A percentile compares a stretch with the other conserved stretches of the same genome.
Conservation (phyloP, 345 rosid species). For the Brassica juncea region DNA sequence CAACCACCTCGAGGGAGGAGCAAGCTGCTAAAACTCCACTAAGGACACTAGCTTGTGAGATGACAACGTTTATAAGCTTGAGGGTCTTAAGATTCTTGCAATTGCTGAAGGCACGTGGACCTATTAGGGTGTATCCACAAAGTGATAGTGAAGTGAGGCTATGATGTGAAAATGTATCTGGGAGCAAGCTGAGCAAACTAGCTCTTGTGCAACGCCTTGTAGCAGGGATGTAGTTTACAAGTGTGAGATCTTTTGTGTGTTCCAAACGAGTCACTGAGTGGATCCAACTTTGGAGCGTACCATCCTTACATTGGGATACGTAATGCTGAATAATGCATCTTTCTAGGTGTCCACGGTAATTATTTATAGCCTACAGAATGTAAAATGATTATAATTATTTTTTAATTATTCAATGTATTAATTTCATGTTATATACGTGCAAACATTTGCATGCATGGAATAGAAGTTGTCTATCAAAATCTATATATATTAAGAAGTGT, state of each 20-base stretch:
- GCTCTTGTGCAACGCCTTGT: not conserved
- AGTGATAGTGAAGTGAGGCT: constrained; percentile 28
- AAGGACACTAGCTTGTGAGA: not conserved
- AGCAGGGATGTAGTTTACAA: not conserved
- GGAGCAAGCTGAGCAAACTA: not conserved
- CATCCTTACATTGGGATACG: not conserved
- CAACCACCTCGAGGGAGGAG: constrained; percentile 25
- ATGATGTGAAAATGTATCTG: not conserved
- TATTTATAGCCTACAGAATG: not conserved
- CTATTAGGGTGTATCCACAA: not conserved
- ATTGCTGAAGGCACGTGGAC: not conserved
- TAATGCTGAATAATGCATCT: not conserved
- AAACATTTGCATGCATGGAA: not conserved
- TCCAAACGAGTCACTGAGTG: not conserved
- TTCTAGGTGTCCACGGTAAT: not conserved
- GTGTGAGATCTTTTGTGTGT: constrained; percentile 1
- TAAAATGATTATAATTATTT: not conserved
- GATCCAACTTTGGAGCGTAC: constrained; percentile 15
- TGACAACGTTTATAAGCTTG: not conserved
- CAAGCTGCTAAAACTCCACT: not conserved
- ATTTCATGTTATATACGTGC: not conserved
- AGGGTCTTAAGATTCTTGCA: constrained; percentile 24
- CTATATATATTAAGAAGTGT: not conserved
- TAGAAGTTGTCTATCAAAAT: not conserved
- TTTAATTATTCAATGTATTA: not conserved